phyloP scores from a whole-genome alignment of 176 grass and related monocot species.

The Elymus sibiricus region DNA sequence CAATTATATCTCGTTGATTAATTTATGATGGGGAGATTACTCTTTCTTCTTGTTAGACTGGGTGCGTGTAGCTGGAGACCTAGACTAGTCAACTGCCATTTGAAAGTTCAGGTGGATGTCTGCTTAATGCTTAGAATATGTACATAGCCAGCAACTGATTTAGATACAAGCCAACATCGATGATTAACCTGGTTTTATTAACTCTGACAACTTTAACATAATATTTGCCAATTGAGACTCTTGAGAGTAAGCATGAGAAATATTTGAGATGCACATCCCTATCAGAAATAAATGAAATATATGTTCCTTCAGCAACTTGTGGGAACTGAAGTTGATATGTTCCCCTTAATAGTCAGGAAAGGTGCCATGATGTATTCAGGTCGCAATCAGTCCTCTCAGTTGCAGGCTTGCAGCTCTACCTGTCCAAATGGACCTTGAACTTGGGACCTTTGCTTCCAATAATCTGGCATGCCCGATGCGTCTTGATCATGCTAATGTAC shows the following conservation, averaged over 20 bases:
- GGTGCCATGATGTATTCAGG: constrained; percentile 5
- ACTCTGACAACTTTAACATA: not conserved
- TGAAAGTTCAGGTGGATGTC: not conserved
- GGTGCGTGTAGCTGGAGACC: not conserved
- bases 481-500: not conserved
- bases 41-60: not conserved
- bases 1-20: not conserved
- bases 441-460: not conserved
- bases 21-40: not conserved
- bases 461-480: not conserved
- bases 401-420: constrained; percentile 25
- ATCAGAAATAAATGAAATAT: constrained; percentile 23
- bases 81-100: constrained; percentile 13
- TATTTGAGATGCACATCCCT: not conserved
- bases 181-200: not conserved
- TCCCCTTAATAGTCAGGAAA: not conserved
- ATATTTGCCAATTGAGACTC: not conserved
- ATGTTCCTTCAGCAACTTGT: constrained; percentile 18
- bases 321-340: constrained; percentile 5
- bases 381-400: constrained; percentile 25
- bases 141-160: not conserved
- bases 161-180: not conserved
- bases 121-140: not conserved
- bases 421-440: constrained; percentile 23
- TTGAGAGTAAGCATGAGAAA: not conserved